phyloP scores from a whole-genome alignment of 2,329 filamentous ascomycete genomes.

The Tolypocladium tundrense region DNA sequence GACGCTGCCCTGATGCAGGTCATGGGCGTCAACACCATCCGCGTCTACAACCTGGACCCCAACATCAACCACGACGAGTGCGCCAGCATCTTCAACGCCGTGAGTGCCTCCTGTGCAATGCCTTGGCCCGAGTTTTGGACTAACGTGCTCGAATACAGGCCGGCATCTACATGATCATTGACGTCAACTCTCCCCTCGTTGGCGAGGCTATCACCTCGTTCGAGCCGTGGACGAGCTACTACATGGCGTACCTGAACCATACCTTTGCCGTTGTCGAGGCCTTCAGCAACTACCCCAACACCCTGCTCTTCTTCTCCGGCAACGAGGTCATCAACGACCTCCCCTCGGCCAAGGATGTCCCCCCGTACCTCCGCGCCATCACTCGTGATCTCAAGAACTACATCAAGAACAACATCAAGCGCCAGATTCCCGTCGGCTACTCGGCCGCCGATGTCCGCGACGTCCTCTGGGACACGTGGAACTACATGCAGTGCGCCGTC shows the following conservation, averaged over 20 bases:
- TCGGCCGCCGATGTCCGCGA: slow-evolving; percentile 69
- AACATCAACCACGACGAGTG: slow-evolving; percentile 57
- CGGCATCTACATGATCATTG: slow-evolving; percentile 59
- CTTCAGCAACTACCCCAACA: slow-evolving; percentile 58
- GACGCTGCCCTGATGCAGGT: slow-evolving; percentile 57
- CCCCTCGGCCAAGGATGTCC: slow-evolving; percentile 46
- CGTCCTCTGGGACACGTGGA: slow-evolving; percentile 63
- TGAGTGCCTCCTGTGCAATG: slow-evolving; percentile 10
- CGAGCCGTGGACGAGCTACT: slow-evolving; percentile 50
- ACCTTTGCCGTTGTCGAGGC: slow-evolving; percentile 58
- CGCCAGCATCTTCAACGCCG: slow-evolving; percentile 57
- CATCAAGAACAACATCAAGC: slow-evolving; percentile 59
- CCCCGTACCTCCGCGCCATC: slow-evolving; percentile 64
- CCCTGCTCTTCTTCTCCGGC: slow-evolving; percentile 64
- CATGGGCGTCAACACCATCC: slow-evolving; percentile 56
- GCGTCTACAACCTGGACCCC: slow-evolving; percentile 59
- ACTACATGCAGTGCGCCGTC: slow-evolving; percentile 61
- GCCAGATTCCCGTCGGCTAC: slow-evolving; percentile 67
- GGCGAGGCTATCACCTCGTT: slow-evolving; percentile 46
- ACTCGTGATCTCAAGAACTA: slow-evolving; percentile 76
- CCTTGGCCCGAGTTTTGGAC: background rate
- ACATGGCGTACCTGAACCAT: slow-evolving; percentile 50
- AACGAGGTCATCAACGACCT: slow-evolving; percentile 69
- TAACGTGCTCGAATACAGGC: slow-evolving; percentile 23
- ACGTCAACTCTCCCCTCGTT: slow-evolving; percentile 55